Evolutionary conservation across 371 early-diverging fungal species (phyloP).

Genomic region (Fennellomyces sp.): DNA sequence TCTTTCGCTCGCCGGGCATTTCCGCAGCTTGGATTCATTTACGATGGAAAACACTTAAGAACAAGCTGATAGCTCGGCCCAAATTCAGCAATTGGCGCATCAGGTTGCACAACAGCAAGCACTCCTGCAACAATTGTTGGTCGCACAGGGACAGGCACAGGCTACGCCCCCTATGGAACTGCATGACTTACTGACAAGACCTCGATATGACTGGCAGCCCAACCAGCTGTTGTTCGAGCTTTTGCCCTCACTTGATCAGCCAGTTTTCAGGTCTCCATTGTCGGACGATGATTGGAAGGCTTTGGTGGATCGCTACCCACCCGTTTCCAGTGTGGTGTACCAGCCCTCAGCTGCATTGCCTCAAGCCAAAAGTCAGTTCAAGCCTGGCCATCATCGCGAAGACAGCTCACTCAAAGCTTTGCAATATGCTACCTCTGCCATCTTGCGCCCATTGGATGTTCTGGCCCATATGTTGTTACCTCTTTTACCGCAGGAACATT

Average conservation of each 20-base stretch:
- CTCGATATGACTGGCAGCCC: conserved; percentile 20
- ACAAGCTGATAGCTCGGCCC: no score
- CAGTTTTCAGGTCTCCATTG: conserved; percentile 2
- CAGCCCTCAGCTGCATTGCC: conserved; percentile 14
- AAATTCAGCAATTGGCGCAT: no score
- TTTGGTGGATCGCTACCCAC: conserved; percentile 15
- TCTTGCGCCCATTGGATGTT: conserved; percentile 12
- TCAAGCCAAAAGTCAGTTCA: conserved; percentile 6
- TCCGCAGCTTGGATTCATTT: no score
- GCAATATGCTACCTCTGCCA: conserved; percentile 13
- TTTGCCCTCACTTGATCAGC: neutral
- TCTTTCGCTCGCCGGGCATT: no score
- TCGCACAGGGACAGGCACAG: neutral
- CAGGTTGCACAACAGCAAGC: conserved; percentile 1
- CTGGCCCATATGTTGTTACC: conserved; percentile 8
- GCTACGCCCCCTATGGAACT: neutral
- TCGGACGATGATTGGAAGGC: conserved; percentile 13
- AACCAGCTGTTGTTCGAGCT: neutral
- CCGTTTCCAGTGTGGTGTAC: conserved; percentile 9
- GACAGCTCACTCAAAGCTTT: neutral
- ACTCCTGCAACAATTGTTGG: neutral
- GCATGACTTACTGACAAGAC: conserved; percentile 5
- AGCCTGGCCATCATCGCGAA: conserved; percentile 15
- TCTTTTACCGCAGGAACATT: neutral
- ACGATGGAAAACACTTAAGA: no score